Percentiles rank a stretch among this genome's conserved stretches.
Evolutionary conservation across 352 stramenopile species (phyloP).

Genomic region (Phytophthora melonis): DNA sequence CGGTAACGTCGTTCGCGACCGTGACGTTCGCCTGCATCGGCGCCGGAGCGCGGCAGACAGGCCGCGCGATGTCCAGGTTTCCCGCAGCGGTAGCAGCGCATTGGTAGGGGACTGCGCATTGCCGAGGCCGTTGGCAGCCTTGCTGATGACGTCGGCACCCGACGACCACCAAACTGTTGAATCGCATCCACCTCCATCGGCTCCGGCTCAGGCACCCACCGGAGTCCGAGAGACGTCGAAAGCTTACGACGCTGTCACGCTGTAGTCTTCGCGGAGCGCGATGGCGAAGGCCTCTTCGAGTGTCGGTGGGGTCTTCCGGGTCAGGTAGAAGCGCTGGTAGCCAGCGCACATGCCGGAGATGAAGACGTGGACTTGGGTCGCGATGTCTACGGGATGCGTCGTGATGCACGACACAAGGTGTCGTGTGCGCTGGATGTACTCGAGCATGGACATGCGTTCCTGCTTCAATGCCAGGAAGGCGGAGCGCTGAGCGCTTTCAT

Average conservation of each 20-base stretch:
- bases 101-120: not conserved
- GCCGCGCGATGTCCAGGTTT: constrained; percentile 18
- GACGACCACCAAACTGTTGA: not conserved
- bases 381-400: constrained; percentile 29
- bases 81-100: constrained; percentile 16
- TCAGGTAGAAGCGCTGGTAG: constrained; percentile 29
- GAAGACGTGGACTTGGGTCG: constrained; percentile 36
- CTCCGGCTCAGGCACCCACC: not conserved
- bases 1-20: not conserved
- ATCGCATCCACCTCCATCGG: constrained; percentile 32
- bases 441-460: constrained; percentile 19
- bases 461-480: constrained; percentile 28
- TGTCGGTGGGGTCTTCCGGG: constrained; percentile 9
- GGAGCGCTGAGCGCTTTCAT: constrained; percentile 16
- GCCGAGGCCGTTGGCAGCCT: not conserved
- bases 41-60: constrained; percentile 20
- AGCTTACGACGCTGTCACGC: too few relatives aligned
- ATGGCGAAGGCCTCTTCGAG: constrained; percentile 22
- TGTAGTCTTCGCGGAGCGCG: too few relatives aligned
- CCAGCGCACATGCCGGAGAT: constrained; percentile 26
- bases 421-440: constrained; percentile 32
- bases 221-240: too few relatives aligned
- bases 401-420: constrained; percentile 31
- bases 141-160: not conserved
- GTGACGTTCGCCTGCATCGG: constrained; percentile 4